Evolutionary conservation across 163 green algal species (phyloP).

Genomic region (Scenedesmus sp.): DNA sequence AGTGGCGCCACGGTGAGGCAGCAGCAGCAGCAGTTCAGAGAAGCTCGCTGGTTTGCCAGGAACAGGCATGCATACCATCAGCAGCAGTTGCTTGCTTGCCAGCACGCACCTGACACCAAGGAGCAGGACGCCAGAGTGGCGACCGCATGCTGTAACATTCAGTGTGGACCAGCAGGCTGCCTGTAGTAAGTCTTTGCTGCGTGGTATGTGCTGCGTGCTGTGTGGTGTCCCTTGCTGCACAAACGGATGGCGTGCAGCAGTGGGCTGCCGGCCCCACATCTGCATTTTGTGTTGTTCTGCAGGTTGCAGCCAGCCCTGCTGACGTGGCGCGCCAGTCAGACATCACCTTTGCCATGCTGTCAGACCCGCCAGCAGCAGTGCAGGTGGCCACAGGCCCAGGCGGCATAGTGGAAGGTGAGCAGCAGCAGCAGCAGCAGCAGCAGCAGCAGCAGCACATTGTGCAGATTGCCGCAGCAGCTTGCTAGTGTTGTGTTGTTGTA

Average conservation of each 20-base stretch:
- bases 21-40: not conserved
- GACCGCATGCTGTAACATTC: too few relatives aligned
- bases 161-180: too few relatives aligned
- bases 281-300: not conserved
- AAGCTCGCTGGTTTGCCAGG: not conserved
- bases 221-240: too few relatives aligned
- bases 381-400: conserved; percentile 66
- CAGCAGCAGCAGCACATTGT: too few relatives aligned
- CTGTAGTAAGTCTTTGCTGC: too few relatives aligned
- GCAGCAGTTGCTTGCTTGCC: too few relatives aligned
- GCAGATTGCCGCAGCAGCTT: not conserved
- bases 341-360: conserved; percentile 87
- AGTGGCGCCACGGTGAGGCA: conserved; percentile 42
- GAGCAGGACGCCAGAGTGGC: too few relatives aligned
- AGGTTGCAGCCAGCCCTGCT: conserved; percentile 11
- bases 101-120: too few relatives aligned
- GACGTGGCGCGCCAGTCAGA: conserved; percentile 66
- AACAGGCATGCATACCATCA: not conserved
- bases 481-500: too few relatives aligned
- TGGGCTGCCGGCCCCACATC: not conserved
- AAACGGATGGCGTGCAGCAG: too few relatives aligned
- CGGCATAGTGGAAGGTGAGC: conserved; percentile 48
- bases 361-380: conserved; percentile 82
- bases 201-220: too few relatives aligned
- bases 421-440: not conserved